Evolutionary conservation across 306 rosid genomes (phyloP).

Genomic region (Casuarina equisetifolia): DNA sequence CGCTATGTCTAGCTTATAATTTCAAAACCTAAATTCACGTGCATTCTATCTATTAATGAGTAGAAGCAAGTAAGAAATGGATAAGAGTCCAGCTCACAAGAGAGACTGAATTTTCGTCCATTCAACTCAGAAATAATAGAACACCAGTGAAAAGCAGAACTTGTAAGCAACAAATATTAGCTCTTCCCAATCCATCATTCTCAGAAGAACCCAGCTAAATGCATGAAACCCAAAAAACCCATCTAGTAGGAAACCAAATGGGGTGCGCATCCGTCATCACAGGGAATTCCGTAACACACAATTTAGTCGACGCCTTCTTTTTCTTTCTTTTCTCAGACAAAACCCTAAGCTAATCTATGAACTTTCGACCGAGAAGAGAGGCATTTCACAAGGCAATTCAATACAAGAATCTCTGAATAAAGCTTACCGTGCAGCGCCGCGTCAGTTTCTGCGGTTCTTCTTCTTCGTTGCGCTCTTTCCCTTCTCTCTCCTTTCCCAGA

Average conservation of each 20-base stretch:
- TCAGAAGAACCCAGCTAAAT: neutral
- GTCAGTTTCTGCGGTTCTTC: neutral
- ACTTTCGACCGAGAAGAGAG: neutral
- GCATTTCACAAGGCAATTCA: neutral
- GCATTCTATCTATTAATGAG: neutral
- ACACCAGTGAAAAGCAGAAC: neutral
- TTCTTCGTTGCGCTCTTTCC: neutral
- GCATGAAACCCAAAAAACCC: neutral
- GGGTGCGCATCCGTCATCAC: neutral
- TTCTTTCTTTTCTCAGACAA: neutral
- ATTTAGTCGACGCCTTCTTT: neutral
- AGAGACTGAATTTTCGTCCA: too few species aligned
- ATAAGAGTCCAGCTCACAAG: neutral
- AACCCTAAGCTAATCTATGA: neutral
- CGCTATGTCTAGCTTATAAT: neutral
- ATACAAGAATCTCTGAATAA: neutral
- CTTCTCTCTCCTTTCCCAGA: neutral
- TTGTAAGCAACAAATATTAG: neutral
- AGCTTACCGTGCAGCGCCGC: neutral
- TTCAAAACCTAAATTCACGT: neutral
- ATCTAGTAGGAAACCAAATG: neutral
- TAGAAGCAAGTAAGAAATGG: neutral
- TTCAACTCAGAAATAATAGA: neutral
- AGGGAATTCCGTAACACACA: neutral
- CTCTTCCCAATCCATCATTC: neutral